A percentile compares a stretch with the other conserved stretches of the same genome.
Evolutionary conservation across 1,139 yeast species (phyloP).

Genomic region (Diutina sp.): DNA sequence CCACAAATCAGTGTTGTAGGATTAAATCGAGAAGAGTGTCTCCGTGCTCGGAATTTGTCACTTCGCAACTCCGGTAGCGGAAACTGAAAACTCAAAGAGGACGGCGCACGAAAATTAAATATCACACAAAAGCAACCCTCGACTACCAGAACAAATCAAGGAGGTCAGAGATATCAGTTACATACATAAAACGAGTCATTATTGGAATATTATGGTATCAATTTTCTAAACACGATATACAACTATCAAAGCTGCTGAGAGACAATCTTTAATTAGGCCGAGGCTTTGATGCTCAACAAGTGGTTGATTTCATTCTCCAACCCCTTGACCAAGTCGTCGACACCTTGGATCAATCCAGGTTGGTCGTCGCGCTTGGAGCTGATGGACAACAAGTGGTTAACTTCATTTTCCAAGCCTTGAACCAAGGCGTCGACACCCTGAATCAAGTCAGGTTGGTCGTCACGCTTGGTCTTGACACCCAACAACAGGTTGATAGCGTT

Average conservation of each 20-base stretch:
- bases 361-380: not conserved
- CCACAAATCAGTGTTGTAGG: not conserved
- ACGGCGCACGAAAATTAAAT: no score
- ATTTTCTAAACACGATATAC: not conserved
- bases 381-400: not conserved
- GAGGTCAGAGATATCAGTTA: no score
- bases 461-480: not conserved
- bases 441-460: not conserved
- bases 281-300: not conserved
- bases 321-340: not conserved
- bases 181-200: no score
- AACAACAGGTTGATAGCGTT: not conserved
- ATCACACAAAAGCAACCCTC: no score
- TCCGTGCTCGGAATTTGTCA: no score
- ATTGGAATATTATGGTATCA: no score
- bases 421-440: not conserved
- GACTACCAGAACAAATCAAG: no score
- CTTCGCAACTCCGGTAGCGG: no score
- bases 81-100: no score
- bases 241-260: not conserved
- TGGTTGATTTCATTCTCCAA: not conserved
- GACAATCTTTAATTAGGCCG: not conserved
- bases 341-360: not conserved
- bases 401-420: not conserved
- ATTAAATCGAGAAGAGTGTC: no score